These are phyloP conservation scores for Phlyctochytrium bullatum DNA, from an alignment of 192 early-diverging fungal genomes.

Conservation along the genomic window DNA sequence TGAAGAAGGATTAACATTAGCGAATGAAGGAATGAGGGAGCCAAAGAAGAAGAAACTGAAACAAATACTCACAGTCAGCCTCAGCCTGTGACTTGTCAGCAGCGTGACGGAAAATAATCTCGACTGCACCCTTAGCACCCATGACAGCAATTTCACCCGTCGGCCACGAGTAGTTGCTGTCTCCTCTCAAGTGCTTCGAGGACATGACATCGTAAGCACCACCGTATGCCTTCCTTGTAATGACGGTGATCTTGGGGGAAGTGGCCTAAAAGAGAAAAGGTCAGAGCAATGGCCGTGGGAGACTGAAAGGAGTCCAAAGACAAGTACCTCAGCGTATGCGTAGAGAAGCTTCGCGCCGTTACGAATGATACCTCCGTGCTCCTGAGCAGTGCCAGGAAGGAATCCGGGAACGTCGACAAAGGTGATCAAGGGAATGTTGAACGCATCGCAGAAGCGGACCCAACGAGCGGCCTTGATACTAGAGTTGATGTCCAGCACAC, in stretches of 20 bases:
- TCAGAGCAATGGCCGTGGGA: not conserved
- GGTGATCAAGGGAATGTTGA: constrained; percentile 90
- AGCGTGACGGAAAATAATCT: constrained; percentile 82
- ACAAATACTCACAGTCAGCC: constrained; percentile 60
- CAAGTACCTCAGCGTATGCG: constrained; percentile 77
- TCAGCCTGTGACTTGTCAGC: constrained; percentile 67
- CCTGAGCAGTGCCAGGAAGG: constrained; percentile 89
- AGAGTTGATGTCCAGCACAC: constrained; percentile 92
- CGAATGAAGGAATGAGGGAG: too few species aligned
- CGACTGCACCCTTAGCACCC: constrained; percentile 96
- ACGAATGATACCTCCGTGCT: constrained; percentile 94
- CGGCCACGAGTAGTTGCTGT: constrained; percentile 90
- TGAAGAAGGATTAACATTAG: too few species aligned
- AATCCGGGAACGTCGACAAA: constrained; percentile 98
- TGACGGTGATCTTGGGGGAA: constrained; percentile 93
- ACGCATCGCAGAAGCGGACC: constrained; percentile 95
- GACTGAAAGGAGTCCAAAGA: constrained; percentile 11
- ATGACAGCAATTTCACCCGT: constrained; percentile 98
- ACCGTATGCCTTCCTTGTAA: constrained; percentile 95
- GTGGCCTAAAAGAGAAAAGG: too few species aligned
- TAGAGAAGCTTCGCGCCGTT: constrained; percentile 96
- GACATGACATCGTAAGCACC: constrained; percentile 97
- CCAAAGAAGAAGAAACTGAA: not conserved
- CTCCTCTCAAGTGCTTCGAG: constrained; percentile 93
- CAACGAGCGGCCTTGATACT: constrained; percentile 95